phyloP scores from a whole-genome alignment of 2,329 filamentous ascomycete species.

The Colletotrichum sp. region DNA sequence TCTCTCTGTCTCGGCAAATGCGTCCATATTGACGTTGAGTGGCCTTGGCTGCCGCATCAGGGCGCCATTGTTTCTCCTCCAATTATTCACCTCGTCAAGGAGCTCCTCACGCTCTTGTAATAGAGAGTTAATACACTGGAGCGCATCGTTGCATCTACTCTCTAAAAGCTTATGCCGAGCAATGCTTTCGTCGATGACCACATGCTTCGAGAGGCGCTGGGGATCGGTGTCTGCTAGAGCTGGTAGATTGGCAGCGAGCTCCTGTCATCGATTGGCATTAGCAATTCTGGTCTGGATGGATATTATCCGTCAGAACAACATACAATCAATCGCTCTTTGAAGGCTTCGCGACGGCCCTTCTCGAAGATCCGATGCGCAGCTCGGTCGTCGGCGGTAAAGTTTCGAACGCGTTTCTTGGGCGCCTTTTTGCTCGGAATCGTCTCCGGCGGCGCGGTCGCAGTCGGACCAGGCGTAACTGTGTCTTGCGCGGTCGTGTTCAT shows the following conservation, averaged over 20 bases:
- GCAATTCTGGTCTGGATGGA: not conserved
- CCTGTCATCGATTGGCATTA: conserved; percentile 25
- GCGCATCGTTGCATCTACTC: conserved; percentile 15
- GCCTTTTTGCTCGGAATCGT: not conserved
- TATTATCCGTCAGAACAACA: conserved; percentile 11
- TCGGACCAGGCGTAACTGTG: not conserved
- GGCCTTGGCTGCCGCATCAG: not conserved
- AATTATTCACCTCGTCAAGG: conserved; percentile 30
- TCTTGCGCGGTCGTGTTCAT: conserved; percentile 3
- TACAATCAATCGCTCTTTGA: conserved; percentile 41
- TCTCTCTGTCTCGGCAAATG: conserved; percentile 1
- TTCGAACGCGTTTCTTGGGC: conserved; percentile 38
- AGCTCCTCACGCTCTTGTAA: conserved; percentile 32
- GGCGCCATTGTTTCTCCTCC: conserved; percentile 19
- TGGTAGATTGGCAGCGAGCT: conserved; percentile 38
- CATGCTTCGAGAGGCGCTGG: conserved; percentile 42
- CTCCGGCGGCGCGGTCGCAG: not conserved
- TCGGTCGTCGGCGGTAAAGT: conserved; percentile 44
- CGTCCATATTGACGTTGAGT: not conserved
- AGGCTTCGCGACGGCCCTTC: conserved; percentile 43
- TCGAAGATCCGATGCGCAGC: conserved; percentile 45
- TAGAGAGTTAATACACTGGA: conserved; percentile 22
- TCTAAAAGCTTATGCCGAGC: conserved; percentile 31
- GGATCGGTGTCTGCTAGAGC: conserved; percentile 35
- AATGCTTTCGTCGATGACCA: conserved; percentile 41